Evolutionary conservation across 2,329 filamentous ascomycete genomes (phyloP).

Genomic region (Dothistroma pini): DNA sequence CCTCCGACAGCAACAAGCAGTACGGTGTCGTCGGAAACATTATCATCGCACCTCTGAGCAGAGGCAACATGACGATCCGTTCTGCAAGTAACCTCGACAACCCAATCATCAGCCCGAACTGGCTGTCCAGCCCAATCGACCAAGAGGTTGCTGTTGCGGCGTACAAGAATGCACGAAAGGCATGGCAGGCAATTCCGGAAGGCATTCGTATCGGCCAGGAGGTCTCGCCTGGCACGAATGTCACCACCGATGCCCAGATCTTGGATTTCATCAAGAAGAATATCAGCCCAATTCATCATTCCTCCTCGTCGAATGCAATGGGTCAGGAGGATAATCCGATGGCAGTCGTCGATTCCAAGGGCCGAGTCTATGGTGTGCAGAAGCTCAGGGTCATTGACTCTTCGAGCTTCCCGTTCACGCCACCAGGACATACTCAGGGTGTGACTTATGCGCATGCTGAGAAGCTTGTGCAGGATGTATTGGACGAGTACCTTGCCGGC

Average conservation of each 20-base stretch:
- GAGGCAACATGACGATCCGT: conserved; percentile 36
- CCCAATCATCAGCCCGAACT: conserved; percentile 38
- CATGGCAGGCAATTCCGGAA: conserved; percentile 23
- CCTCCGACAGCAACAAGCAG: conserved; percentile 29
- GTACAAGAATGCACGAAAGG: conserved; percentile 33
- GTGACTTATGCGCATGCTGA: conserved; percentile 20
- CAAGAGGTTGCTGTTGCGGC: conserved; percentile 33
- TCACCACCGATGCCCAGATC: conserved; percentile 45
- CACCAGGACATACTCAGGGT: conserved; percentile 36
- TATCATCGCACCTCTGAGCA: conserved; percentile 34
- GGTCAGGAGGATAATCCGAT: conserved; percentile 31
- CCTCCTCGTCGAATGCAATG: conserved; percentile 20
- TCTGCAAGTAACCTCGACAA: conserved; percentile 27
- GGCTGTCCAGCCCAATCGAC: conserved; percentile 36
- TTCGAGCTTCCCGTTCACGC: conserved; percentile 32
- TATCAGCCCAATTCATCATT: conserved; percentile 18
- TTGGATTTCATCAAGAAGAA: conserved; percentile 31
- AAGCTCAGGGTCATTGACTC: conserved; percentile 41
- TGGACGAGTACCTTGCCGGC: conserved; percentile 8
- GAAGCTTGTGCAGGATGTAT: conserved; percentile 20
- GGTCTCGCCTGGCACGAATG: conserved; percentile 37
- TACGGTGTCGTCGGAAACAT: conserved; percentile 35
- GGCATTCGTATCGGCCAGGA: conserved; percentile 37
- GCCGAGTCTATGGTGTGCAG: conserved; percentile 38
- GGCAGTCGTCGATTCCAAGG: conserved; percentile 38